phyloP scores from a whole-genome alignment of 805 yeast species.

The Metschnikowia hibisci region DNA sequence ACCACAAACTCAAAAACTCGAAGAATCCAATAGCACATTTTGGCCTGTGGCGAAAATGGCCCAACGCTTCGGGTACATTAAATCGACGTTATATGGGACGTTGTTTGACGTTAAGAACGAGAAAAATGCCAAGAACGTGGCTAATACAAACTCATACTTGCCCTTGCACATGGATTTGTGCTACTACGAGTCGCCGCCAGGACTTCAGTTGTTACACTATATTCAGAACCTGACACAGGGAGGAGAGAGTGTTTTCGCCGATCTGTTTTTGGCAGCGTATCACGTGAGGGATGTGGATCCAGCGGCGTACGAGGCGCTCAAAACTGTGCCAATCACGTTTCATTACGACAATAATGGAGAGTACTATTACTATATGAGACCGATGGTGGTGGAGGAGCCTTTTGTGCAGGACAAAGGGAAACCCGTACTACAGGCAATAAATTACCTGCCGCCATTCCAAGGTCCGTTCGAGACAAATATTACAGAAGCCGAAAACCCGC shows the following conservation, averaged over 20 bases:
- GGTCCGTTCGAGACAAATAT: constrained; percentile 67
- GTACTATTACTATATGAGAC: constrained; percentile 58
- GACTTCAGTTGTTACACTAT: constrained; percentile 65
- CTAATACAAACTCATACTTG: constrained; percentile 58
- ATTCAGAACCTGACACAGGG: constrained; percentile 53
- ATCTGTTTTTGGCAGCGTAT: constrained; percentile 62
- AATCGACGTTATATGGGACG: constrained; percentile 67
- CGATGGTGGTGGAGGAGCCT: constrained; percentile 51
- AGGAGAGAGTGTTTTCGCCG: constrained; percentile 68
- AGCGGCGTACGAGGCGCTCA: constrained; percentile 58
- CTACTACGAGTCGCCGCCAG: constrained; percentile 80
- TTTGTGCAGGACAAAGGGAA: constrained; percentile 26
- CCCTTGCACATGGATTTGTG: constrained; percentile 77
- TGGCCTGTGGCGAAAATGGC: constrained; percentile 44
- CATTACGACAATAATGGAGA: constrained; percentile 62
- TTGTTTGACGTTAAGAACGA: constrained; percentile 61
- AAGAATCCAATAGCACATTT: constrained; percentile 37
- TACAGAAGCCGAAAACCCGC: constrained; percentile 27
- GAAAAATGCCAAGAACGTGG: constrained; percentile 49
- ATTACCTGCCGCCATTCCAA: constrained; percentile 81
- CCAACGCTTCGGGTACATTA: constrained; percentile 60
- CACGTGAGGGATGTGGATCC: constrained; percentile 54
- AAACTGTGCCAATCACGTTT: constrained; percentile 61
- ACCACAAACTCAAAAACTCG: constrained; percentile 24
- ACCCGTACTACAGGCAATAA: constrained; percentile 49